Base-by-base conservation (phyloP, 2,329 filamentous ascomycete genomes). In the Fusarium luffae region DNA sequence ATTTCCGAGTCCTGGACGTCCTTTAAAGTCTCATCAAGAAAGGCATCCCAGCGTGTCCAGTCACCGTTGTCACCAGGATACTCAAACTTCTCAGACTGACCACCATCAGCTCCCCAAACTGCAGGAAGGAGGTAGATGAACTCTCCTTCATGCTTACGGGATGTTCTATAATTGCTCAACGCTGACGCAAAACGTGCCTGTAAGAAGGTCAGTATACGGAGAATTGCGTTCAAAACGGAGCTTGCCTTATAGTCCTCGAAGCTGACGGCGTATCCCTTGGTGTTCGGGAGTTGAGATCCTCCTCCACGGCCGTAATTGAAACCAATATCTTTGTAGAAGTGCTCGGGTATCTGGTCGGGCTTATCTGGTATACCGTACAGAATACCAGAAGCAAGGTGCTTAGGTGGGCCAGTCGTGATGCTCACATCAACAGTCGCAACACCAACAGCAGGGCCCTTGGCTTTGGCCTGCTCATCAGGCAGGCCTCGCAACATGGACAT, bases 21-120 rank as follows among this genome's bases (percentile, higher is more conserved):
- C 2, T 72, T 71, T 25, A 82, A 74, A 5, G 83, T 72, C 23
- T 78, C 77, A 1, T 77, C 74, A 2, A 85, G 64, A 56, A 84
- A 86, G 0, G 66, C 61, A 52, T 86, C 83, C 68, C 78, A 84
- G 21, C 77, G 69, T 2, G 77, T 74, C 84, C 84, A 87, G 69
- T 86, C 76, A 3, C 81, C 82, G 61, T 85, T 77, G 61, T 87
- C 84, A 5, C 85, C 85, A 2, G 85, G 85, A 54, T 79, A 85
- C 0, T 69, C 65, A 27, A 77, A 75, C 0, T n/a, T 32, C 3
- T 78, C 78, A 2, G 76, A 73, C 27, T 82, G 80, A 8, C 77
- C 73, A n/a, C 80, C 79, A 67, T 86, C 83, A 0, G 83, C 81
- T 10, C 84, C 84, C 83, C 83, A 86, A 6, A 83, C 63, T 54